Conservation (phyloP, 2,329 filamentous ascomycete genomes). For the Paecilomyces niveus region DNA sequence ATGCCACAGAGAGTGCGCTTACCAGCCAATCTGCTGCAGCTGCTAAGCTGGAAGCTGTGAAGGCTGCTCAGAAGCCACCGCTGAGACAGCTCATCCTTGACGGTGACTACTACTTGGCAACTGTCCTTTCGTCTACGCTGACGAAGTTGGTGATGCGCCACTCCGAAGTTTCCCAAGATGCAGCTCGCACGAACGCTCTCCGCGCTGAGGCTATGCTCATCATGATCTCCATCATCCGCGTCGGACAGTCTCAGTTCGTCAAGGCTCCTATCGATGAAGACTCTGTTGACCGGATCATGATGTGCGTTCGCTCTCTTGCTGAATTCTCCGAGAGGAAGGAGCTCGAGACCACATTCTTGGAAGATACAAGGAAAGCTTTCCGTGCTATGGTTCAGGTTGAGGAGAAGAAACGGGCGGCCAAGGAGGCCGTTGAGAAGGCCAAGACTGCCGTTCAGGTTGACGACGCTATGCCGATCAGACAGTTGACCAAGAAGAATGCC, state of each 20-base stretch:
- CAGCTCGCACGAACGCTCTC: constrained; percentile 83
- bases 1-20: constrained; percentile 91
- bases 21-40: constrained; percentile 87
- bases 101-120: constrained; percentile 92
- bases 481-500: constrained; percentile 85
- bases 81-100: constrained; percentile 91
- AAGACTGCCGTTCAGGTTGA: constrained; percentile 94
- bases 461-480: constrained; percentile 86
- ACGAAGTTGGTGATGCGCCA: constrained; percentile 98
- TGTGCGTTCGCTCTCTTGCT: constrained; percentile 83
- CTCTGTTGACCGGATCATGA: constrained; percentile 97
- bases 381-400: constrained; percentile 94
- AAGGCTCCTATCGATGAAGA: constrained; percentile 97
- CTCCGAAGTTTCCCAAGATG: constrained; percentile 81
- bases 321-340: constrained; percentile 87
- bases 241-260: constrained; percentile 97
- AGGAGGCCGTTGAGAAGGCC: constrained; percentile 85
- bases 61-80: constrained; percentile 92
- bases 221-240: constrained; percentile 97
- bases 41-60: constrained; percentile 90
- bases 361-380: constrained; percentile 94
- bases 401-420: constrained; percentile 94
- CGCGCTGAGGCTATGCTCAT: constrained; percentile 98
- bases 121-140: constrained; percentile 89
- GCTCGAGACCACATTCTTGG: constrained; percentile 83